Conservation (phyloP, 2,329 filamentous ascomycete species). For the Hypoxylon sp. region DNA sequence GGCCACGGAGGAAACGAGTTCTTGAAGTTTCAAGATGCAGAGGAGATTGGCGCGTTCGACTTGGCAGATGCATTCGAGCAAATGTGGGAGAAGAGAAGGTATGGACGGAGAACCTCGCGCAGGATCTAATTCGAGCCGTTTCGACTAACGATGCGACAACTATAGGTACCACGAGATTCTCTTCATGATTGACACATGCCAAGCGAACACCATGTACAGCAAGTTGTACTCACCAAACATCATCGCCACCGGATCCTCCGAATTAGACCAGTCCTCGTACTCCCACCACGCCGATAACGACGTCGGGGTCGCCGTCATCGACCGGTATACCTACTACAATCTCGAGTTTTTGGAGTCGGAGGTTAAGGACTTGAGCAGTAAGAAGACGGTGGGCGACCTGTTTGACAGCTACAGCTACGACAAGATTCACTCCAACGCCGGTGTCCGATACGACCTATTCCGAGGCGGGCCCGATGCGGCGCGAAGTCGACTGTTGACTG, state of each 20-base stretch:
- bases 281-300: constrained; percentile 98
- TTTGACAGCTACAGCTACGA: constrained; percentile 96
- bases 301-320: constrained; percentile 97
- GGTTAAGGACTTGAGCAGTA: constrained; percentile 85
- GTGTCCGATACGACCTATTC: constrained; percentile 96
- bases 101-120: constrained; percentile 29
- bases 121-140: not conserved
- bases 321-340: constrained; percentile 98
- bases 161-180: constrained; percentile 91
- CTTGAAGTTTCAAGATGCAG: constrained; percentile 96
- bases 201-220: constrained; percentile 99
- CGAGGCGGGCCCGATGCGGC: constrained; percentile 82
- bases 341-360: constrained; percentile 95
- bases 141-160: constrained; percentile 21
- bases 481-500: constrained; percentile 84
- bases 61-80: constrained; percentile 97
- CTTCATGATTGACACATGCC: constrained; percentile 99
- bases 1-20: constrained; percentile 98
- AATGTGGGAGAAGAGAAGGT: constrained; percentile 99
- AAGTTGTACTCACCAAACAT: constrained; percentile 99
- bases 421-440: constrained; percentile 94
- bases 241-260: constrained; percentile 95
- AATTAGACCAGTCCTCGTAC: constrained; percentile 95
- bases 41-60: constrained; percentile 97
- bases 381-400: constrained; percentile 90